Percentiles rank a stretch among this genome's conserved stretches.
Evolutionary conservation across 2,329 filamentous ascomycete genomes (phyloP).

Genomic region (Bipolaris gigantea): DNA sequence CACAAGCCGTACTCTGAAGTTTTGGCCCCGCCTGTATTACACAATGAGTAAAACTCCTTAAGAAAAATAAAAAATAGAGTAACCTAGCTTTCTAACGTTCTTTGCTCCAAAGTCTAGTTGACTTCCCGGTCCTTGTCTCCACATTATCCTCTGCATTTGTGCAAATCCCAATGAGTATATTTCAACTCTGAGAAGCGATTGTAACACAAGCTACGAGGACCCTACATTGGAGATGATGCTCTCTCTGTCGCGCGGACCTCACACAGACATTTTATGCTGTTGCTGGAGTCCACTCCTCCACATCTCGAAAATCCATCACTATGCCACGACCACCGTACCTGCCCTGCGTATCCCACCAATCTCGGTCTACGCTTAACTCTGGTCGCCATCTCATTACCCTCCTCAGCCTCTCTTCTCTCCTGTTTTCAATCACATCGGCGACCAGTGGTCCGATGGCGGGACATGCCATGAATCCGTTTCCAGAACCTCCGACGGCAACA

Average conservation of each 20-base stretch:
- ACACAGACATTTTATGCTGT: background rate
- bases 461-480: constrained; percentile 58
- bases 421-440: constrained; percentile 48
- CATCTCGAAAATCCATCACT: constrained; percentile 53
- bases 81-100: background rate
- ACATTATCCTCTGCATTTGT: background rate
- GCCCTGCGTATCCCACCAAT: constrained; percentile 55
- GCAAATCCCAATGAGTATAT: background rate
- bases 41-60: background rate
- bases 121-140: background rate
- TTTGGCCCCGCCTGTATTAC: background rate
- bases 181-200: background rate
- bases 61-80: background rate
- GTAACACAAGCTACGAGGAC: background rate
- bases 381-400: constrained; percentile 56
- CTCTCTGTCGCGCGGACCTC: background rate
- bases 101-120: background rate
- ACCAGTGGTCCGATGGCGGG: constrained; percentile 56
- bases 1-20: background rate
- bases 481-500: constrained; percentile 56
- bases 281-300: constrained; percentile 32
- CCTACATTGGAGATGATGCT: background rate
- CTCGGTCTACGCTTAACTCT: constrained; percentile 51
- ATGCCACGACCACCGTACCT: constrained; percentile 52
- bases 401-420: constrained; percentile 48